A percentile compares a stretch with the other conserved stretches of the same genome.
phyloP scores from a whole-genome alignment of 768 basidiomycete species.

The Dentipellis sp. region DNA sequence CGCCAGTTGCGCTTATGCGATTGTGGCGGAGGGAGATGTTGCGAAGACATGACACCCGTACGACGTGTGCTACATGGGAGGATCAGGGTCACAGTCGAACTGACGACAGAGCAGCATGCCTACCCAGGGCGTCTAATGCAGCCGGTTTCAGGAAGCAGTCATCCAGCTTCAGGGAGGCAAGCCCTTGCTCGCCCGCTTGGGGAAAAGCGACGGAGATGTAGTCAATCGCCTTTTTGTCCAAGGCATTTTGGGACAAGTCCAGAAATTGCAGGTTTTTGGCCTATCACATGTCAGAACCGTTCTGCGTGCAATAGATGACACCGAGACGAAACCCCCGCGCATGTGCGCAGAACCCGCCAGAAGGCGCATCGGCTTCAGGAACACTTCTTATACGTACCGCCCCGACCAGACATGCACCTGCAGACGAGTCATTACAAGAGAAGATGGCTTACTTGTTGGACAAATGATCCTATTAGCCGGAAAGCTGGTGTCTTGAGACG shows the following conservation, averaged over 20 bases:
- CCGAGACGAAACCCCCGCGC: no score
- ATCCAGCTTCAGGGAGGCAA: conserved; percentile 80
- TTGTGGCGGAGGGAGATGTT: conserved; percentile 91
- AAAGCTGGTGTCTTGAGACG: conserved; percentile 72
- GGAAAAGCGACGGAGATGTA: conserved; percentile 66
- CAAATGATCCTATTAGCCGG: conserved; percentile 70
- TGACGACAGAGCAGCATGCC: conserved; percentile 19
- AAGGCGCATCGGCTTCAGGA: no score
- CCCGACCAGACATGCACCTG: no score
- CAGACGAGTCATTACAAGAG: not conserved
- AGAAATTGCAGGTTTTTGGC: conserved; percentile 75
- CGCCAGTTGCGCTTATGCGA: conserved; percentile 74
- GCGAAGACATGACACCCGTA: conserved; percentile 74
- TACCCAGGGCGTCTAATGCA: conserved; percentile 75
- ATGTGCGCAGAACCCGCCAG: no score
- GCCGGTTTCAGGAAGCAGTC: conserved; percentile 72
- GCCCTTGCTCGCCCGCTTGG: conserved; percentile 38
- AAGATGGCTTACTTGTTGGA: conserved; percentile 46
- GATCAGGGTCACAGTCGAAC: not conserved
- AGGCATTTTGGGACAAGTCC: conserved; percentile 76
- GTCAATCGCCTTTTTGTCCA: conserved; percentile 83
- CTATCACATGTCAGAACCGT: conserved; percentile 27
- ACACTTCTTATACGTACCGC: no score
- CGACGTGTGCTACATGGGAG: conserved; percentile 52
- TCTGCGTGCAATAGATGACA: no score